A percentile compares a stretch with the other conserved stretches of the same genome.
These are phyloP conservation scores for Halophytophthora polymorphica DNA, from an alignment of 352 stramenopile genomes.

Conservation along the genomic window DNA sequence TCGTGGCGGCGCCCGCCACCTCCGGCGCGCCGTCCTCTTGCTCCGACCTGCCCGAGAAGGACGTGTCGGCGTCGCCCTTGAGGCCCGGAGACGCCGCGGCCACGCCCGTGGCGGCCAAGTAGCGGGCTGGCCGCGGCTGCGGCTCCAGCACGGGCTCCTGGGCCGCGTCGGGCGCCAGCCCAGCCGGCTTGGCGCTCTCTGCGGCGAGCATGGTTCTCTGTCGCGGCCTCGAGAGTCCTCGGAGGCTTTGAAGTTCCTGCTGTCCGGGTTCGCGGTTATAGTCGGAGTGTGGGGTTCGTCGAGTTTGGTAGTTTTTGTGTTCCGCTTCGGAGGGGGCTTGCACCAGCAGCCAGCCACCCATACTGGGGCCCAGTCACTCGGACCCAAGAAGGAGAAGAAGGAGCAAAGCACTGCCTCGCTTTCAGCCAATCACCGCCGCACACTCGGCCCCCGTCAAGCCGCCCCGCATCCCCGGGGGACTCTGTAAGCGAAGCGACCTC, in stretches of 20 bases:
- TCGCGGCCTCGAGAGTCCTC: not conserved
- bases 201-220: not conserved
- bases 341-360: not conserved
- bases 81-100: not conserved
- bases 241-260: constrained; percentile 1
- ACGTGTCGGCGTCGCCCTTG: not conserved
- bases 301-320: no score
- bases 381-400: not conserved
- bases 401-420: not conserved
- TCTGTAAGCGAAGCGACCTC: no score
- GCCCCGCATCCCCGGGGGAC: no score
- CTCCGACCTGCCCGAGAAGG: not conserved
- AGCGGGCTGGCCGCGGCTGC: no score
- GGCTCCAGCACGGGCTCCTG: not conserved
- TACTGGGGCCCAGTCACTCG: no score
- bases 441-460: not conserved
- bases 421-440: constrained; percentile 2
- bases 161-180: no score
- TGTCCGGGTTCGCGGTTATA: not conserved
- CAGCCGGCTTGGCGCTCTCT: not conserved
- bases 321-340: no score
- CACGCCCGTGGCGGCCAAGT: not conserved
- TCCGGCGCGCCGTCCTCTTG: not conserved
- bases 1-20: not conserved
- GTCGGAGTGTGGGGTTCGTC: not conserved